phyloP scores from a whole-genome alignment of 495 filamentous ascomycete species.

The Aspergillus kassunensis region DNA sequence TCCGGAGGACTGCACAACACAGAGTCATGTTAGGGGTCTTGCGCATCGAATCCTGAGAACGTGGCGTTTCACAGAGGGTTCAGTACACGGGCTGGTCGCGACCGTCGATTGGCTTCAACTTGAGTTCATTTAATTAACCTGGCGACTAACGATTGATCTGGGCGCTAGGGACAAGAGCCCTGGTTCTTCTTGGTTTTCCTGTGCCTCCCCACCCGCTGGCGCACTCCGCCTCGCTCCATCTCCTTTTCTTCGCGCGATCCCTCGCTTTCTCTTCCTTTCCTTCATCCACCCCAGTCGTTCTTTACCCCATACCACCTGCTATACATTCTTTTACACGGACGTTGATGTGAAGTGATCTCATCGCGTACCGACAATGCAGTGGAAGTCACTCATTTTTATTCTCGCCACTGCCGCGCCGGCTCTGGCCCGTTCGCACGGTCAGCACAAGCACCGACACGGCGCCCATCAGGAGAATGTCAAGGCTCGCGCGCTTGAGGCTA shows the following conservation, averaged over 20 bases:
- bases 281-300: constrained; percentile 8
- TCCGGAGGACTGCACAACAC: no score
- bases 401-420: constrained; percentile 18
- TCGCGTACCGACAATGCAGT: constrained; percentile 24
- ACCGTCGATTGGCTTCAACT: background rate
- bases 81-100: background rate
- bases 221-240: constrained; percentile 1
- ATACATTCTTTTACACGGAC: background rate
- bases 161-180: background rate
- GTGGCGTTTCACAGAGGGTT: constrained; percentile 1
- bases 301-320: constrained; percentile 4
- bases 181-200: constrained; percentile 1
- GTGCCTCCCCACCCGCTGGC: background rate
- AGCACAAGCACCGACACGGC: constrained; percentile 18
- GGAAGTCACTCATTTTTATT: constrained; percentile 24
- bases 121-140: constrained; percentile 2
- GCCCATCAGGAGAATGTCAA: constrained; percentile 13
- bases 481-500: constrained; percentile 7
- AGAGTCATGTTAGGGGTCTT: background rate
- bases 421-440: constrained; percentile 24
- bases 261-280: background rate
- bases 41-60: background rate
- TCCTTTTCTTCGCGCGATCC: constrained; percentile 6
- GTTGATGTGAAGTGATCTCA: constrained; percentile 9
- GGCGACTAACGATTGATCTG: constrained; percentile 12